Evolutionary conservation across 2,329 filamentous ascomycete genomes (phyloP).

Genomic region (Aspergillaceae sp.): DNA sequence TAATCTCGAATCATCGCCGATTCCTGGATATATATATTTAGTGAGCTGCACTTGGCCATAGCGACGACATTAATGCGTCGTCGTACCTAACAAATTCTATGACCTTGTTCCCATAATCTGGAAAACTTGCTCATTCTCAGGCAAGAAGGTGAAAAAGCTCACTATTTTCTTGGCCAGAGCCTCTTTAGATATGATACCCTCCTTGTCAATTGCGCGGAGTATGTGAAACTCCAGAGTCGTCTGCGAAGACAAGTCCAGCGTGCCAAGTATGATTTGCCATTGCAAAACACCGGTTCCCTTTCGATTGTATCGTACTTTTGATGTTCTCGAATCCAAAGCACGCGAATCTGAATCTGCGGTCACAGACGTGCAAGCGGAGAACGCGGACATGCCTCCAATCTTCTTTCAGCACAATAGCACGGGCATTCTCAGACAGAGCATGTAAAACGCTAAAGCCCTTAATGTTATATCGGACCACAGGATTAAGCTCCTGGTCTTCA

Average conservation of each 20-base stretch:
- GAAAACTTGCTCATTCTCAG: constrained; percentile 9
- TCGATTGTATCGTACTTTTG: constrained; percentile 11
- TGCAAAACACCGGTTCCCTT: constrained; percentile 27
- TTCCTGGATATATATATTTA: no score
- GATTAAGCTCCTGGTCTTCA: constrained; percentile 22
- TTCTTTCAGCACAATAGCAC: constrained; percentile 8
- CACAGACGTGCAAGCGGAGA: constrained; percentile 35
- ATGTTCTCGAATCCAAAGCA: constrained; percentile 33
- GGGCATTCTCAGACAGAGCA: constrained; percentile 16
- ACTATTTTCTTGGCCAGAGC: background rate
- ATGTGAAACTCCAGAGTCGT: constrained; percentile 12
- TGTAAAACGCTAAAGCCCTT: constrained; percentile 39
- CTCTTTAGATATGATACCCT: background rate
- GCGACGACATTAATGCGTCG: background rate
- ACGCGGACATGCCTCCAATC: constrained; percentile 23
- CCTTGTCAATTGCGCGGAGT: constrained; percentile 3
- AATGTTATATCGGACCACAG: constrained; percentile 37
- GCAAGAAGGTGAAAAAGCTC: constrained; percentile 1
- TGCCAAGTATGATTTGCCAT: constrained; percentile 35
- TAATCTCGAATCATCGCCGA: no score
- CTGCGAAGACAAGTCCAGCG: constrained; percentile 4
- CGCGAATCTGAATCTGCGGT: constrained; percentile 36
- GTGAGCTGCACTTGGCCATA: background rate
- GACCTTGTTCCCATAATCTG: constrained; percentile 11
- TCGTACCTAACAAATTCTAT: background rate